Evolutionary conservation across 805 yeast genomes (phyloP).

Genomic region (Metschnikowia lachancei): DNA sequence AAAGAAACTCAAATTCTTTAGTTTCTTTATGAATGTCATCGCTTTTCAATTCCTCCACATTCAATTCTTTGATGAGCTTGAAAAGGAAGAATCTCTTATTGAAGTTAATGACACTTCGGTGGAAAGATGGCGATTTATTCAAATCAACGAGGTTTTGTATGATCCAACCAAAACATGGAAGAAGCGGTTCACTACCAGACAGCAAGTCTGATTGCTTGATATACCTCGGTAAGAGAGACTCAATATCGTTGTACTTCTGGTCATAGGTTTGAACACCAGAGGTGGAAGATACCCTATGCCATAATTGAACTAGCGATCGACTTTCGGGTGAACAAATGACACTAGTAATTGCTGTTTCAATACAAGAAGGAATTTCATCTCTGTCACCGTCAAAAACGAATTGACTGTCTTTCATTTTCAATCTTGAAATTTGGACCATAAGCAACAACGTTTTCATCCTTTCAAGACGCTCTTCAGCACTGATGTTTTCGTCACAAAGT

Average conservation of each 20-base stretch:
- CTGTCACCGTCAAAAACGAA: conserved; percentile 39
- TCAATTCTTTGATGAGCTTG: conserved; percentile 39
- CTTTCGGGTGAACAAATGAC: conserved; percentile 81
- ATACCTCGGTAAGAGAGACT: conserved; percentile 31
- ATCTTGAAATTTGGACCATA: conserved; percentile 59
- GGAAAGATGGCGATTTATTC: conserved; percentile 67
- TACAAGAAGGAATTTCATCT: conserved; percentile 65
- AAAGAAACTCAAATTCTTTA: conserved; percentile 51
- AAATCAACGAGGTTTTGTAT: conserved; percentile 71
- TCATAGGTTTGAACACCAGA: conserved; percentile 4
- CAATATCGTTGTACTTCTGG: conserved; percentile 27
- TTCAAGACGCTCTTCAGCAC: conserved; percentile 57
- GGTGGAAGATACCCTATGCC: conserved; percentile 57
- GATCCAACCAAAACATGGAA: conserved; percentile 93
- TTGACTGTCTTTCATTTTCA: conserved; percentile 58
- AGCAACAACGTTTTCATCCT: conserved; percentile 68
- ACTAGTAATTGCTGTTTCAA: conserved; percentile 74
- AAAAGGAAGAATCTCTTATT: conserved; percentile 57
- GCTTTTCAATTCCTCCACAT: conserved; percentile 32
- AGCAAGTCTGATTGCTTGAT: conserved; percentile 29
- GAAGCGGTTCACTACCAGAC: conserved; percentile 45
- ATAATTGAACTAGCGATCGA: conserved; percentile 60
- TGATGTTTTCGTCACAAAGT: conserved; percentile 59
- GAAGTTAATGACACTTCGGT: conserved; percentile 69
- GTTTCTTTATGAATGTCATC: conserved; percentile 30